These are phyloP conservation scores for Lasiodiplodia citricola DNA, from an alignment of 2,329 filamentous ascomycete genomes.

Conservation along the genomic window DNA sequence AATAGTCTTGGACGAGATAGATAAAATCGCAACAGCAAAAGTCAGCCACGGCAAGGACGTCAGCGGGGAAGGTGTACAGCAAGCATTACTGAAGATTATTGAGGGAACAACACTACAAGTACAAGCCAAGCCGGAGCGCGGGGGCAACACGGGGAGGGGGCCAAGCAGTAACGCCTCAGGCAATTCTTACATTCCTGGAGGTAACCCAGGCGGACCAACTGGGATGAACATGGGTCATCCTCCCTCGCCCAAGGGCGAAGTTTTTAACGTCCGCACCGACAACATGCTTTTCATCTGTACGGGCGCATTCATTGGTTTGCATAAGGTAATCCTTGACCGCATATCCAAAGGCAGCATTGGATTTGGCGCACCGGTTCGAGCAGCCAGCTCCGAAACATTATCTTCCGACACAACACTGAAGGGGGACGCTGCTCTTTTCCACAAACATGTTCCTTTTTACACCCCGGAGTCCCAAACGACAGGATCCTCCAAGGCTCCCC, in stretches of 20 bases:
- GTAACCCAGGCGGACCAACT: conserved; percentile 28
- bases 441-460: conserved; percentile 64
- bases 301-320: conserved; percentile 90
- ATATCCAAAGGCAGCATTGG: conserved; percentile 87
- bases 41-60: conserved; percentile 91
- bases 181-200: conserved; percentile 31
- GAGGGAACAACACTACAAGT: conserved; percentile 94
- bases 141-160: conserved; percentile 44
- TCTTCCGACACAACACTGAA: conserved; percentile 63
- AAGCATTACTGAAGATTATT: conserved; percentile 92
- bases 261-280: conserved; percentile 82
- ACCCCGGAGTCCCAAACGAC: conserved; percentile 37
- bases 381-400: conserved; percentile 54
- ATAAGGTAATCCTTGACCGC: conserved; percentile 85
- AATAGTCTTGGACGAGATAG: conserved; percentile 94
- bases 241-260: conserved; percentile 58
- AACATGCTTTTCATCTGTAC: conserved; percentile 98
- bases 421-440: conserved; percentile 64
- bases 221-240: conserved; percentile 35
- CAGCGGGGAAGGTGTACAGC: conserved; percentile 93
- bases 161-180: conserved; percentile 32
- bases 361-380: conserved; percentile 82
- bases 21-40: conserved; percentile 92
- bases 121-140: conserved; percentile 80
- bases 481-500: conserved; percentile 39